phyloP scores from a whole-genome alignment of 139 green algal species.

The Chlorella sp. region DNA sequence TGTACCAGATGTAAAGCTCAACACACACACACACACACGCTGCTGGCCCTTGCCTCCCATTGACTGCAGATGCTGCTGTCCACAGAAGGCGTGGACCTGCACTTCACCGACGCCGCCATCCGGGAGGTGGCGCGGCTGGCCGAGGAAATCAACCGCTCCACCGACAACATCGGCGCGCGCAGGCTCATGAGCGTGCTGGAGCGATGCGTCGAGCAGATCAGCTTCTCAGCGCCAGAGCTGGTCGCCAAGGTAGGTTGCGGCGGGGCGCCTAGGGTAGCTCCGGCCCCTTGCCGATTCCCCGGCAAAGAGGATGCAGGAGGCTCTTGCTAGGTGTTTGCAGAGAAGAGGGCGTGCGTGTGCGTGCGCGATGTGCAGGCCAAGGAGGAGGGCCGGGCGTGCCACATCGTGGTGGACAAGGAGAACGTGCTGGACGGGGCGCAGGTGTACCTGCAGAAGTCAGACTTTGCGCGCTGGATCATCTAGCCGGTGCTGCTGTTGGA shows the following conservation, averaged over 20 bases:
- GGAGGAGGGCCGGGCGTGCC: neutral
- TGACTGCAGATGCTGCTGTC: constrained; percentile 70
- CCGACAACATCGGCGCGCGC: constrained; percentile 55
- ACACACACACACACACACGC: neutral
- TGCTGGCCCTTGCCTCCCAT: neutral
- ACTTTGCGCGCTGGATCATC: constrained; percentile 2
- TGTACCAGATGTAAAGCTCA: no score
- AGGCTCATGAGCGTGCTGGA: constrained; percentile 93
- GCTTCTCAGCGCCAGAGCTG: constrained; percentile 82
- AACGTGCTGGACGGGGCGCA: constrained; percentile 6
- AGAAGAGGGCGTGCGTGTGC: neutral
- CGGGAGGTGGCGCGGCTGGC: constrained; percentile 66
- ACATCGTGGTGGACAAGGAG: constrained; percentile 11
- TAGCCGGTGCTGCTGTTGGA: neutral
- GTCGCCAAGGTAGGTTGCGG: constrained; percentile 15
- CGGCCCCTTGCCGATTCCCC: no score
- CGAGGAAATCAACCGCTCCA: constrained; percentile 43
- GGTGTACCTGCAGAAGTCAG: neutral
- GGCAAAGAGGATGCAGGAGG: neutral
- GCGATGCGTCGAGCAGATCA: constrained; percentile 87
- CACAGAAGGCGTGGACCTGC: constrained; percentile 84
- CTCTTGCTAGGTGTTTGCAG: neutral
- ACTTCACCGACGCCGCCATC: constrained; percentile 81
- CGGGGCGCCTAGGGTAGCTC: neutral
- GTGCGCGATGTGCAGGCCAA: neutral